Base-by-base conservation (phyloP, 2,329 filamentous ascomycete genomes). In the Nectriaceae sp. region DNA sequence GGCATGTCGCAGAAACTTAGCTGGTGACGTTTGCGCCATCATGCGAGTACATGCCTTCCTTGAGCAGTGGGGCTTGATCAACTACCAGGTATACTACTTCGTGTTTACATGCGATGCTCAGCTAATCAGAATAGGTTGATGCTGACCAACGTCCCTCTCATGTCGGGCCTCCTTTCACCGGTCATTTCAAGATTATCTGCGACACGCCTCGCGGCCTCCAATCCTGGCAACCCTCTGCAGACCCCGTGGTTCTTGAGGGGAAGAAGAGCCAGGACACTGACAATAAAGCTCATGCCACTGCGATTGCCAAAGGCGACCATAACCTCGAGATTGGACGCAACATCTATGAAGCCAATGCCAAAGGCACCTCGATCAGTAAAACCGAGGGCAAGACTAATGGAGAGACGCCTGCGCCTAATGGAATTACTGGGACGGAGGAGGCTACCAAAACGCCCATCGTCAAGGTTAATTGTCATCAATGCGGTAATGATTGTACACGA, bases 31-130 rank as follows among this genome's bases (percentile, higher is more conserved):
- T 24, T 99, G 94, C 74, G 93, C 94, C 33, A 99, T 99, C 61
- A 99, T 99, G 94, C 87, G 94, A 56, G 93, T 99, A 16, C 94
- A 99, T 71, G 89, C 91, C 15, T 99, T 99, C 74, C 79, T 99
- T 29, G 94, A 99, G 74, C 93, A 97, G 69, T 99, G 94, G 94
- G 94, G 94, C 6, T 77, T 99, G 64, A 97, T 99, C 70, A 99
- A 99, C 73, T 99, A 99, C 67, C 94, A 99, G 79, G 93, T 96
- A 50, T 40, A 31, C 44, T 4, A 13, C 13, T 38, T 5, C 22
- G 10, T 33, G n/a, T 22, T 3, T 31, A n/a, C 21, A 16, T 36
- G 4, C 18, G 13, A 13, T 20, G 26, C 36, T n/a, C 37, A 10
- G 36, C 46, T 53, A 39, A 42, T n/a, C 16, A 22, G 53, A 61